A percentile compares a stretch with the other conserved stretches of the same genome.
phyloP scores from a whole-genome alignment of 2,329 filamentous ascomycete species.

The Ceratocystis albifundus region DNA sequence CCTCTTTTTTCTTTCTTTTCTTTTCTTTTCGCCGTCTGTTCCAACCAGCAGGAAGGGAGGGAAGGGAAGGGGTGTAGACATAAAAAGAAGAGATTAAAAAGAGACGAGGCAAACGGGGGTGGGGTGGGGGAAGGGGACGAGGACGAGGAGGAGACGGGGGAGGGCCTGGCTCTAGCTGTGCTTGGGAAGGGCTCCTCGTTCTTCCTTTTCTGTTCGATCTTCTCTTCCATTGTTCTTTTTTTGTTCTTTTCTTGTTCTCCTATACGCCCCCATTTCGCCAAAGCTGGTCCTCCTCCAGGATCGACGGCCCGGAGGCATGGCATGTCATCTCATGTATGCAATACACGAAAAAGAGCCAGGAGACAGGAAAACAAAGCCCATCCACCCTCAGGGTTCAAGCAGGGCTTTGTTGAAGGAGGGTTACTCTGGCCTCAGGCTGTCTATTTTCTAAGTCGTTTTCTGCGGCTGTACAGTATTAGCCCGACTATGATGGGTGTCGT shows the following conservation, averaged over 20 bases:
- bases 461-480: not conserved
- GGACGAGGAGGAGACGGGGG: not conserved
- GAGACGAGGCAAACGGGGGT: too few relatives aligned
- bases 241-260: constrained; percentile 1
- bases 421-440: not conserved
- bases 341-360: not conserved
- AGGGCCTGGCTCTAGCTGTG: not conserved
- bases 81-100: too few relatives aligned
- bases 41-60: too few relatives aligned
- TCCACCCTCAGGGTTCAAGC: not conserved
- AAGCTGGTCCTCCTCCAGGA: not conserved
- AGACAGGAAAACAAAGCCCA: too few relatives aligned
- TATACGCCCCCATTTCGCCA: not conserved
- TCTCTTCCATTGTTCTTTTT: constrained; percentile 11
- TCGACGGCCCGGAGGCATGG: constrained; percentile 2
- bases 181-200: not conserved
- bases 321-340: constrained; percentile 2
- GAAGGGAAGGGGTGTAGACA: too few relatives aligned
- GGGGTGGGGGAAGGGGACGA: not conserved
- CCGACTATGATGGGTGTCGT: not conserved
- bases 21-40: too few relatives aligned
- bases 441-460: not conserved
- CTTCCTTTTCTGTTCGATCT: constrained; percentile 1
- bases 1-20: too few relatives aligned
- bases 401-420: not conserved